Evolutionary conservation across 2,329 filamentous ascomycete species (phyloP).

Genomic region (Fusarium domesticum): DNA sequence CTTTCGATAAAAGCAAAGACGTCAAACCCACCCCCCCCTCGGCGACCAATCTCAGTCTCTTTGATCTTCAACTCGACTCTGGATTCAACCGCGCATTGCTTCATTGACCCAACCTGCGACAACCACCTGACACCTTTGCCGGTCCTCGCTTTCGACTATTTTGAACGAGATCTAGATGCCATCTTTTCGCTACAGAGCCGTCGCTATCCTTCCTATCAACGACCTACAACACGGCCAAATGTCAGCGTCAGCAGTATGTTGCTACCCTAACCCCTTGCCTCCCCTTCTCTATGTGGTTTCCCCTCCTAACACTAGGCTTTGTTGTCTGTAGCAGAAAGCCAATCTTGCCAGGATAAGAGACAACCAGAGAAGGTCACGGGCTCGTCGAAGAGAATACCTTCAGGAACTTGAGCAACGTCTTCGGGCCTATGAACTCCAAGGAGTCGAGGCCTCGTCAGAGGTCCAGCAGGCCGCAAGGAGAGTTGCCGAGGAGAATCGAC

Average conservation of each 20-base stretch:
- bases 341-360: constrained; percentile 62
- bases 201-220: constrained; percentile 10
- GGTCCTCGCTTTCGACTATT: constrained; percentile 9
- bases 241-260: constrained; percentile 33
- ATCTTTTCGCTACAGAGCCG: constrained; percentile 10
- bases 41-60: no score
- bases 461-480: constrained; percentile 67
- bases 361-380: constrained; percentile 74
- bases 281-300: constrained; percentile 4
- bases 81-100: constrained; percentile 14
- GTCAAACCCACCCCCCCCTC: constrained; percentile 21
- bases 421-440: constrained; percentile 60
- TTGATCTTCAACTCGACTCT: constrained; percentile 15
- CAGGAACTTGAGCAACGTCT: constrained; percentile 63
- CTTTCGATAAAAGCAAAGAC: constrained; percentile 27
- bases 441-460: constrained; percentile 67
- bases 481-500: constrained; percentile 67
- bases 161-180: constrained; percentile 23
- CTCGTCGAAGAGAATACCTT: constrained; percentile 70
- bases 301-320: constrained; percentile 16
- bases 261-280: constrained; percentile 7
- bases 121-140: constrained; percentile 6
- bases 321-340: constrained; percentile 34
- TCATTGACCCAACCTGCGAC: constrained; percentile 7
- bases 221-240: constrained; percentile 29